These are phyloP conservation scores for Rhamnella rubrinervis DNA, from an alignment of 331 rosid genomes.

Conservation along the genomic window DNA sequence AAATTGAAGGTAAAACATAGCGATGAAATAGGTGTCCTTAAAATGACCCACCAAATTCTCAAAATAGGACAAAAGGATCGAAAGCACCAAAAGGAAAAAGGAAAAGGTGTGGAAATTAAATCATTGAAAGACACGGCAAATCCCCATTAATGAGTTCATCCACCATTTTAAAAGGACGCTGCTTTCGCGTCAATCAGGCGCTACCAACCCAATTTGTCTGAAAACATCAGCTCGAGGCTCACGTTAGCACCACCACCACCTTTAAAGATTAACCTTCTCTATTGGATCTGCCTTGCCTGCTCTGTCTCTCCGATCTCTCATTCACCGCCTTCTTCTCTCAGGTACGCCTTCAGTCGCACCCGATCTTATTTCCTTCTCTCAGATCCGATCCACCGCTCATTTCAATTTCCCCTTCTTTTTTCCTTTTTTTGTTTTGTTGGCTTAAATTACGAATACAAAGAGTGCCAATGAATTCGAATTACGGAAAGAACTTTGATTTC, in stretches of 20 bases:
- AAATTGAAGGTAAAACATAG: no score
- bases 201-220: background rate
- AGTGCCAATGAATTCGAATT: conserved; percentile 70
- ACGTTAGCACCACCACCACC: no score
- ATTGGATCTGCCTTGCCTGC: background rate
- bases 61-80: no score
- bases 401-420: background rate
- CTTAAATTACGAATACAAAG: background rate
- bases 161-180: no score
- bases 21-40: no score
- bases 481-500: conserved; percentile 66
- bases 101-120: background rate
- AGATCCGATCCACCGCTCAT: background rate
- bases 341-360: conserved; percentile 25
- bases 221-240: no score
- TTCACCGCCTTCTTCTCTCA: background rate
- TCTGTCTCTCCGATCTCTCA: background rate
- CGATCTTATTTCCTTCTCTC: background rate
- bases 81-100: background rate
- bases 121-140: no score
- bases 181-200: background rate
- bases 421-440: background rate
- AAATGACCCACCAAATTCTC: no score
- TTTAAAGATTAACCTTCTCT: background rate
- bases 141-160: no score